Percentiles rank a stretch among this genome's conserved stretches.
Conservation (phyloP, 495 filamentous ascomycete species). For the Aspergillus panamensis region DNA sequence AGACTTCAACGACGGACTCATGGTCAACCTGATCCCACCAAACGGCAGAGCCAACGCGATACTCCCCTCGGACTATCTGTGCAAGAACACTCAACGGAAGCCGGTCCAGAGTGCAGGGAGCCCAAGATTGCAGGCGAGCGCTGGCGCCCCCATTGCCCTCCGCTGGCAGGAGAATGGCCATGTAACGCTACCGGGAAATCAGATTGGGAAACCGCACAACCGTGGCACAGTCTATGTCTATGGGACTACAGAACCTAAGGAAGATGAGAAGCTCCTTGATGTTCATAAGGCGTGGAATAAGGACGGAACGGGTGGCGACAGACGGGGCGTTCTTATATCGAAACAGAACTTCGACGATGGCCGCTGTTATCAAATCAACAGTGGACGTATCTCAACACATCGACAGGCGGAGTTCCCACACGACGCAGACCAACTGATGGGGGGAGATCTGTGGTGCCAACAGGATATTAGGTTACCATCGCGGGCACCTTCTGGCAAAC, state of each 20-base stretch:
- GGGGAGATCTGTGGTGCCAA: slow-evolving; percentile 68
- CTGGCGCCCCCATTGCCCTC: slow-evolving; percentile 68
- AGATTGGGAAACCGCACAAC: slow-evolving; percentile 59
- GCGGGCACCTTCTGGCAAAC: slow-evolving; percentile 48
- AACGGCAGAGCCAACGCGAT: slow-evolving; percentile 28
- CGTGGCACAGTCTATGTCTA: slow-evolving; percentile 78
- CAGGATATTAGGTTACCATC: slow-evolving; percentile 67
- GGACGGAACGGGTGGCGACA: slow-evolving; percentile 73
- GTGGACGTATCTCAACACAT: slow-evolving; percentile 44
- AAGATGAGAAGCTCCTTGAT: slow-evolving; percentile 59
- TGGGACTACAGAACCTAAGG: slow-evolving; percentile 64
- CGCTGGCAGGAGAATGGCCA: slow-evolving; percentile 86
- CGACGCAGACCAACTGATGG: slow-evolving; percentile 39
- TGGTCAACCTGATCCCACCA: slow-evolving; percentile 55
- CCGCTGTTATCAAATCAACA: slow-evolving; percentile 72
- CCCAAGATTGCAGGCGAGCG: slow-evolving; percentile 60
- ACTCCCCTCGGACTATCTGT: slow-evolving; percentile 43
- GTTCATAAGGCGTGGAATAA: slow-evolving; percentile 71
- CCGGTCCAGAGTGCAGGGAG: slow-evolving; percentile 52
- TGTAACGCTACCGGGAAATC: slow-evolving; percentile 61
- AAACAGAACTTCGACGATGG: slow-evolving; percentile 78
- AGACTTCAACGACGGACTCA: slow-evolving; percentile 46
- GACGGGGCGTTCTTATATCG: slow-evolving; percentile 66
- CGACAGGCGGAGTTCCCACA: slow-evolving; percentile 54
- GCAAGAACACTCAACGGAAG: slow-evolving; percentile 50